Conservation (phyloP, 2,329 filamentous ascomycete species). For the Aspergillus sp. region DNA sequence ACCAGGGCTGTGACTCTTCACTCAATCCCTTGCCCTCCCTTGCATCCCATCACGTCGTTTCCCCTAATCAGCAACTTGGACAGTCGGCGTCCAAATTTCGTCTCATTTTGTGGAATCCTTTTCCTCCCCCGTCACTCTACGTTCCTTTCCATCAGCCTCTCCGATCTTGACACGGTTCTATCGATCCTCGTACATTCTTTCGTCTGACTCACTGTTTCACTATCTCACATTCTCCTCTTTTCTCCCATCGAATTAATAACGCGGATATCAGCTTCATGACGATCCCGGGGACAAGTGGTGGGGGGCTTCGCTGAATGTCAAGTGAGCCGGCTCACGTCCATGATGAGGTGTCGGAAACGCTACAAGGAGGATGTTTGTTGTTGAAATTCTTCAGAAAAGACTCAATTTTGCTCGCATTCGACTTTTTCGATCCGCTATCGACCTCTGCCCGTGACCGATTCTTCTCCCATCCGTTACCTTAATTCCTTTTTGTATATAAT, state of each 20-base stretch:
- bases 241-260: slow-evolving; percentile 10
- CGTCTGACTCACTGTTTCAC: slow-evolving; percentile 2
- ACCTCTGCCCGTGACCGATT: slow-evolving; percentile 12
- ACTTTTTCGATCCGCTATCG: slow-evolving; percentile 13
- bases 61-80: neutral
- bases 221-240: slow-evolving; percentile 7
- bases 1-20: slow-evolving; percentile 18
- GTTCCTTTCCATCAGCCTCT: slow-evolving; percentile 2
- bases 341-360: slow-evolving; percentile 43
- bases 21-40: slow-evolving; percentile 19
- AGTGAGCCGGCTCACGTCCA: slow-evolving; percentile 23
- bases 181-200: slow-evolving; percentile 1
- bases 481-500: slow-evolving; percentile 2
- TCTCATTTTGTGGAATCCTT: slow-evolving; percentile 1
- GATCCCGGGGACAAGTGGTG: slow-evolving; percentile 17
- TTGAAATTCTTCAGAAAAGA: slow-evolving; percentile 16
- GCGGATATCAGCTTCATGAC: slow-evolving; percentile 22
- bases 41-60: slow-evolving; percentile 8
- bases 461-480: slow-evolving; percentile 8
- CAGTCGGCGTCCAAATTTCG: neutral
- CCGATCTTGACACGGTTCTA: neutral
- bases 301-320: slow-evolving; percentile 25
- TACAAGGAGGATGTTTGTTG: slow-evolving; percentile 38
- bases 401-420: slow-evolving; percentile 11
- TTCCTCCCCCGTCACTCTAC: slow-evolving; percentile 4